Percentiles rank a stretch among this genome's conserved stretches.
Conservation (phyloP, 371 early-diverging fungal genomes). For the Mortierella sp. region DNA sequence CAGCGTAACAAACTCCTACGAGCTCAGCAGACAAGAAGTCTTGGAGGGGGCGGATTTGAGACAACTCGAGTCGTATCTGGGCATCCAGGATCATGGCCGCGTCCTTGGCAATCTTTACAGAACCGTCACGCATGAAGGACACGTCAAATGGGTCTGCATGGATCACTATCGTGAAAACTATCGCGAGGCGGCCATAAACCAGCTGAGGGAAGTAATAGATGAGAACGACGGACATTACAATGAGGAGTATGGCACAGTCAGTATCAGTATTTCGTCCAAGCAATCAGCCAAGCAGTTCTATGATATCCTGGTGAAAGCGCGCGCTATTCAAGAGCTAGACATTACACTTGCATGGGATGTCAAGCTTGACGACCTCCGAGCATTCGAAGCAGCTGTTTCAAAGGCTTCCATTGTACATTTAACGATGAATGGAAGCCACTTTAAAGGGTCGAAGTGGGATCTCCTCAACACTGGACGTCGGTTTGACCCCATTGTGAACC, state of each 20-base stretch:
- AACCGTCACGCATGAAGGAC: slow-evolving; percentile 15
- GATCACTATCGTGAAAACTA: slow-evolving; percentile 23
- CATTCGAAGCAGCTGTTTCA: slow-evolving; percentile 5
- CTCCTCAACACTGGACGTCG: slow-evolving; percentile 8
- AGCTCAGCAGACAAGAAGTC: not conserved
- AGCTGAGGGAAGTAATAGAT: not conserved
- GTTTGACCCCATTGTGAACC: slow-evolving; percentile 18
- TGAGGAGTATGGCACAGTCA: slow-evolving; percentile 8
- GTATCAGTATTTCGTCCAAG: not conserved
- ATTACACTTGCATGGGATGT: slow-evolving; percentile 16
- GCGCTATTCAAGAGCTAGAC: slow-evolving; percentile 5
- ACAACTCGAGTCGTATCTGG: slow-evolving; percentile 18
- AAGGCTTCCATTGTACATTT: slow-evolving; percentile 10
- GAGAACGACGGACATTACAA: not conserved
- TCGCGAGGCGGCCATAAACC: not conserved
- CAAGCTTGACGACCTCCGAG: slow-evolving; percentile 10
- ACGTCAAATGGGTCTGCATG: slow-evolving; percentile 40
- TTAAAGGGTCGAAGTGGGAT: not conserved
- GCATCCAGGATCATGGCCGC: slow-evolving; percentile 2
- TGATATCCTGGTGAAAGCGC: slow-evolving; percentile 2
- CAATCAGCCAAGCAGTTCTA: slow-evolving; percentile 13
- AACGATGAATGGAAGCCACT: not conserved
- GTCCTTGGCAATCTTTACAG: slow-evolving; percentile 28
- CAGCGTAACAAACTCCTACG: not conserved
- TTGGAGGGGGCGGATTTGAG: slow-evolving; percentile 25